Evolutionary conservation across 768 basidiomycete species (phyloP).

Genomic region (Amanita rubescens): DNA sequence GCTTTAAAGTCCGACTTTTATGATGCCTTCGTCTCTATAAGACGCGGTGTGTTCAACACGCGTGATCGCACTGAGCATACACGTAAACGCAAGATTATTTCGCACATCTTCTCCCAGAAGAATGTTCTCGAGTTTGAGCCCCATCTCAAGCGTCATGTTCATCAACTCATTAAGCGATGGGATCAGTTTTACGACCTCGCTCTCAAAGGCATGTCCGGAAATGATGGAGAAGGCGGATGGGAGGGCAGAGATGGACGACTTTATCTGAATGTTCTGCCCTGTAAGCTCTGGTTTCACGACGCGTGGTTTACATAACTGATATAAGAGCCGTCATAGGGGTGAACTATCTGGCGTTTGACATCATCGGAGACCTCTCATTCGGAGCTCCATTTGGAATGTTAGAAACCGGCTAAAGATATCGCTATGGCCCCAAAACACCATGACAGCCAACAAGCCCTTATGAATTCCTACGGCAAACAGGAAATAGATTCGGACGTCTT

Average conservation of each 20-base stretch:
- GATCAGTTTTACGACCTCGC: constrained; percentile 57
- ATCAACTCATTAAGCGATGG: constrained; percentile 62
- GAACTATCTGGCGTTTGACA: constrained; percentile 54
- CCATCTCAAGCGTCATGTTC: constrained; percentile 56
- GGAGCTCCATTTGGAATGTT: constrained; percentile 90
- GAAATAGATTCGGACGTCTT: constrained; percentile 34
- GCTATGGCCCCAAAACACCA: constrained; percentile 60
- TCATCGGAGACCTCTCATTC: constrained; percentile 84
- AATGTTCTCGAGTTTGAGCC: constrained; percentile 84
- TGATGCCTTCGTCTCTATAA: constrained; percentile 71
- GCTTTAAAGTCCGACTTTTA: constrained; percentile 75
- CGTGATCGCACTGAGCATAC: constrained; percentile 73
- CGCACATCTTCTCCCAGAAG: constrained; percentile 80
- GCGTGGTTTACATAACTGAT: neutral
- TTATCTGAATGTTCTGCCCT: constrained; percentile 71
- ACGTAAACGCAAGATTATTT: constrained; percentile 87
- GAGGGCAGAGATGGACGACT: constrained; percentile 51
- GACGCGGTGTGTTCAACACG: constrained; percentile 70
- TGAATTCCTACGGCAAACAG: constrained; percentile 47
- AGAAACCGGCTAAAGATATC: constrained; percentile 57
- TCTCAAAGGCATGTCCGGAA: constrained; percentile 45
- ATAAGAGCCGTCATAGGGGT: constrained; percentile 36
- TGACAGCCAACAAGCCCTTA: constrained; percentile 43
- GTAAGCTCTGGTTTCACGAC: constrained; percentile 31
- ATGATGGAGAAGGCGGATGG: constrained; percentile 61